phyloP scores from a whole-genome alignment of 2,329 filamentous ascomycete genomes.

The Ophiocordyceps camponoti-leonardi region DNA sequence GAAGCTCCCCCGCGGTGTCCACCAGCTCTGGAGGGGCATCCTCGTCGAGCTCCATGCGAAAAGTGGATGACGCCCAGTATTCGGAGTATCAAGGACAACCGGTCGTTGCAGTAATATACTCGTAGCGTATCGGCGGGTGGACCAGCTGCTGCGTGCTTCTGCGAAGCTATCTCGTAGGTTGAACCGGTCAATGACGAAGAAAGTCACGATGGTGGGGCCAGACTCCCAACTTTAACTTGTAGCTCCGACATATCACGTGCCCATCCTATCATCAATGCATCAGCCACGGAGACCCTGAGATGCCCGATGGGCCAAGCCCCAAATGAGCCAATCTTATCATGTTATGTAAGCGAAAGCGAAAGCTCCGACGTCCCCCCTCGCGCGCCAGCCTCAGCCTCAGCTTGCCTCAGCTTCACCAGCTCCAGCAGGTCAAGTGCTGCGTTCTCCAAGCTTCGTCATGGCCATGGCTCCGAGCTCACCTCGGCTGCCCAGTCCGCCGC shows the following conservation, averaged over 20 bases:
- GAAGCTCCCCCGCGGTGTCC: slow-evolving; percentile 20
- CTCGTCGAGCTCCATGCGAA: slow-evolving; percentile 44
- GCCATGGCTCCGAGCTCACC: slow-evolving; percentile 61
- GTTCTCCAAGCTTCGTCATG: slow-evolving; percentile 17
- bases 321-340: no score
- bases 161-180: no score
- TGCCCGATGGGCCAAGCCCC: no score
- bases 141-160: no score
- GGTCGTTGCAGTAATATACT: background rate
- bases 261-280: no score
- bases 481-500: slow-evolving; percentile 84
- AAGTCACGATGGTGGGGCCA: no score
- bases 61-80: background rate
- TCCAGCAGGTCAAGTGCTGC: background rate
- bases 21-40: slow-evolving; percentile 51
- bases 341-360: background rate
- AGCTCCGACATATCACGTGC: no score
- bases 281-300: no score
- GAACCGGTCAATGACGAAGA: no score
- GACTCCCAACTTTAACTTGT: no score
- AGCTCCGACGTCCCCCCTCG: background rate
- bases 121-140: no score
- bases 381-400: background rate
- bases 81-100: background rate
- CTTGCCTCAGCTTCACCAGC: background rate